These are phyloP conservation scores for Eucalyptus polyanthemos DNA, from an alignment of 345 rosid genomes.

Conservation along the genomic window DNA sequence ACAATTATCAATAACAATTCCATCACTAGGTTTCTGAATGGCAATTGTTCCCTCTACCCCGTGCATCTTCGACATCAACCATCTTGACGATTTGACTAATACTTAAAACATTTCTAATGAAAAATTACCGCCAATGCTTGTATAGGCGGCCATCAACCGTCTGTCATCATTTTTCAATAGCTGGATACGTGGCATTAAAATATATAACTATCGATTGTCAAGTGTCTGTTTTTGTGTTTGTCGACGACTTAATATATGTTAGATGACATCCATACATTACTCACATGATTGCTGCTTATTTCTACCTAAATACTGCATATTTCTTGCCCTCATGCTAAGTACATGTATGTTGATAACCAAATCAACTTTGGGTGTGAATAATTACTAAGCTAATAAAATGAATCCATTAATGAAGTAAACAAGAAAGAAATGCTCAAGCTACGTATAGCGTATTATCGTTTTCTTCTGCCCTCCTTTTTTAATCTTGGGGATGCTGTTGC, in stretches of 20 bases:
- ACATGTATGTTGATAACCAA: background rate
- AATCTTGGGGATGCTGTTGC: background rate
- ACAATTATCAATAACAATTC: too few relatives aligned
- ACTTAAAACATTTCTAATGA: background rate
- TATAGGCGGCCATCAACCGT: background rate
- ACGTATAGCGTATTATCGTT: background rate
- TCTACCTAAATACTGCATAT: background rate
- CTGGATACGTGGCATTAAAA: background rate
- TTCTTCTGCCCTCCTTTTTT: background rate
- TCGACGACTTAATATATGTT: background rate
- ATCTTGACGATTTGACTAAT: background rate
- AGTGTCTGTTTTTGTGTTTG: fast-evolving
- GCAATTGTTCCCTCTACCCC: background rate
- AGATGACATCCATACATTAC: background rate
- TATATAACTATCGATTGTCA: background rate
- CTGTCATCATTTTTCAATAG: background rate
- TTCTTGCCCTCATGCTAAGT: background rate
- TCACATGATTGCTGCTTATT: background rate
- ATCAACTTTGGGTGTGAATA: background rate
- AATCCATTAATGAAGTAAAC: background rate
- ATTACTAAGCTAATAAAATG: background rate
- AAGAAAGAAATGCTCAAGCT: background rate
- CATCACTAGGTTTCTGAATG: too few relatives aligned
- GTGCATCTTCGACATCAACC: background rate
- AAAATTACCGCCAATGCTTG: background rate